phyloP scores from a whole-genome alignment of 176 grass and related monocot genomes.

The Oryza glaberrima region DNA sequence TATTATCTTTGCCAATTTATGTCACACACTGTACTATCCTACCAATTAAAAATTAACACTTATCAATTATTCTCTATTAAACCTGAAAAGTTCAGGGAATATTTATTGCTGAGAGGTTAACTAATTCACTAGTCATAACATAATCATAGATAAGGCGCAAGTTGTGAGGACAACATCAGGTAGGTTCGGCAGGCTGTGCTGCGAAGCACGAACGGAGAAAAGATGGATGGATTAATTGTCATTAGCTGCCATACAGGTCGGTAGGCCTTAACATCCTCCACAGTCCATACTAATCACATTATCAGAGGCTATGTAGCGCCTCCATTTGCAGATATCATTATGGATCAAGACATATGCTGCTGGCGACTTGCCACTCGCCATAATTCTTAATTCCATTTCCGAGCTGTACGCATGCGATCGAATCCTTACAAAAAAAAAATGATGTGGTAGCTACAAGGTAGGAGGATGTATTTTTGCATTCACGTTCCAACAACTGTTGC shows the following conservation, averaged over 20 bases:
- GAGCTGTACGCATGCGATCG: not conserved
- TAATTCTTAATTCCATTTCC: slow-evolving; percentile 6
- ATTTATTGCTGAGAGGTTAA: not conserved
- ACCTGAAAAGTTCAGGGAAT: not conserved
- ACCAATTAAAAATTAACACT: not conserved
- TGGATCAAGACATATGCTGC: not conserved
- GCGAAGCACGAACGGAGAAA: not conserved
- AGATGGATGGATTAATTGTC: not conserved
- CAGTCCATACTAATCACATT: not conserved
- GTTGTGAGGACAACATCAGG: slow-evolving; percentile 21
- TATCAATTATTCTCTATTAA: not conserved
- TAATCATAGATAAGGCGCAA: not conserved
- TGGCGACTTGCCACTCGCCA: slow-evolving; percentile 33
- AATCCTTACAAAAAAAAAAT: not conserved
- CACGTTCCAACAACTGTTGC: slow-evolving; percentile 15
- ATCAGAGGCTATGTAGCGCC: not conserved
- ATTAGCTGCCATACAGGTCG: slow-evolving; percentile 28
- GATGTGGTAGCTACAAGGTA: not conserved
- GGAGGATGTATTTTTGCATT: not conserved
- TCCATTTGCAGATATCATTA: not conserved
- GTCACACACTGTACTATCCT: not conserved
- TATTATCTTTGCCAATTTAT: slow-evolving; percentile 8
- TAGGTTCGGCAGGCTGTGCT: slow-evolving; percentile 16
- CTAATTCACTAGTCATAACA: not conserved
- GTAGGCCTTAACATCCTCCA: slow-evolving; percentile 35